Evolutionary conservation across 176 grass and related monocot genomes (phyloP).

Genomic region (Lolium multiflorum): DNA sequence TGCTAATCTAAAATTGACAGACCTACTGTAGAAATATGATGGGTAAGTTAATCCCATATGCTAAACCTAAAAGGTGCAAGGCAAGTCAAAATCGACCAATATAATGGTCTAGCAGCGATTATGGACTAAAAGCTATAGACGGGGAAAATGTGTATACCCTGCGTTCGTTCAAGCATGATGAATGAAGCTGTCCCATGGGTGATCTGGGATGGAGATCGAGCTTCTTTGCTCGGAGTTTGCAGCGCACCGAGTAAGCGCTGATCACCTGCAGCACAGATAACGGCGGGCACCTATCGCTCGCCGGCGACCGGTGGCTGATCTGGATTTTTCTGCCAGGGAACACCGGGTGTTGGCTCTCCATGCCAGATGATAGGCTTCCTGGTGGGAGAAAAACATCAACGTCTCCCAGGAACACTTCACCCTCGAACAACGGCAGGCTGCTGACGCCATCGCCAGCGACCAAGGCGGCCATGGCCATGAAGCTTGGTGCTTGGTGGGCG

Average conservation of each 20-base stretch:
- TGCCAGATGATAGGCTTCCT: neutral
- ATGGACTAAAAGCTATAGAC: neutral
- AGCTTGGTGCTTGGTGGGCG: neutral
- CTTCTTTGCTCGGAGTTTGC: conserved; percentile 57
- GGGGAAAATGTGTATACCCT: conserved; percentile 29
- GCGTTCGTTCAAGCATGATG: conserved; percentile 53
- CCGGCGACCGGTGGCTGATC: conserved; percentile 55
- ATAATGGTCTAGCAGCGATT: neutral
- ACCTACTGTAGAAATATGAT: neutral
- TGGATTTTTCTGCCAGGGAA: conserved; percentile 50
- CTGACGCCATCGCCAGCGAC: neutral
- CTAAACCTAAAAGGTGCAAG: neutral
- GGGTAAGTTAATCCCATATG: neutral
- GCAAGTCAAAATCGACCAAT: neutral
- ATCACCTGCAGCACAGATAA: conserved; percentile 64
- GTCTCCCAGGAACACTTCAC: conserved; percentile 44
- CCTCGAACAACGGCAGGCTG: conserved; percentile 51
- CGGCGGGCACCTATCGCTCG: conserved; percentile 60
- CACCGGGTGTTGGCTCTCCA: neutral
- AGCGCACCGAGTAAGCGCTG: conserved; percentile 54
- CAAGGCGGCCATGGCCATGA: neutral
- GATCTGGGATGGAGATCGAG: conserved; percentile 30
- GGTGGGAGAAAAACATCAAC: conserved; percentile 45
- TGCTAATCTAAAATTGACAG: no score
- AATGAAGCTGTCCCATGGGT: conserved; percentile 44